phyloP scores from a whole-genome alignment of 2,329 filamentous ascomycete species.

The Neofusicoccum parvum region DNA sequence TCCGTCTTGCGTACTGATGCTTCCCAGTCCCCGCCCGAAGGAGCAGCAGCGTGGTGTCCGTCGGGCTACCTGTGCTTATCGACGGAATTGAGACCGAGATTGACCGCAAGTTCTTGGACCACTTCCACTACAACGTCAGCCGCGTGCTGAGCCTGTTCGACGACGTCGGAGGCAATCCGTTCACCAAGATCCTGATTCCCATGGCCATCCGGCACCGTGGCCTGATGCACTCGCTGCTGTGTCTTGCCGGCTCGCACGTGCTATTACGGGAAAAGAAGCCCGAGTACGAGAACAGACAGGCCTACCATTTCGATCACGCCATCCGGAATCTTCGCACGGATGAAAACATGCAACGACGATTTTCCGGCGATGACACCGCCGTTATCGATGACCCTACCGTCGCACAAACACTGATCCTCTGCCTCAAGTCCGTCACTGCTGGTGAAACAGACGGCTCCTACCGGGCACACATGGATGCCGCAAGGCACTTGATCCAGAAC shows the following conservation, averaged over 20 bases:
- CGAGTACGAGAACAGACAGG: conserved; percentile 56
- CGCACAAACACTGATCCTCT: conserved; percentile 61
- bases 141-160: conserved; percentile 80
- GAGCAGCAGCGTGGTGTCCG: conserved; percentile 12
- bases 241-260: conserved; percentile 76
- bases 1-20: neutral
- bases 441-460: conserved; percentile 69
- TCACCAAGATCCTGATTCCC: conserved; percentile 80
- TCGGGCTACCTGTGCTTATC: conserved; percentile 64
- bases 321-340: conserved; percentile 42
- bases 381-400: conserved; percentile 61
- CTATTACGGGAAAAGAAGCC: conserved; percentile 54
- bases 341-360: conserved; percentile 29
- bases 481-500: conserved; percentile 68
- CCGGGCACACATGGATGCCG: conserved; percentile 75
- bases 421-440: conserved; percentile 61
- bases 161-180: conserved; percentile 74
- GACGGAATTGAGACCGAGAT: conserved; percentile 78
- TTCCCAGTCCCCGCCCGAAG: conserved; percentile 1
- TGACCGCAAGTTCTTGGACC: conserved; percentile 78
- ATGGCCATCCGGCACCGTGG: conserved; percentile 79
- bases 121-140: conserved; percentile 80
- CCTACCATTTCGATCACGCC: conserved; percentile 55
- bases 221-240: conserved; percentile 88
- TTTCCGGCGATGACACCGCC: conserved; percentile 41